Percentiles rank a stretch among this genome's conserved stretches.
Evolutionary conservation across 1,284 basidiomycete genomes (phyloP).

Genomic region (Nidula niveotomentosa): DNA sequence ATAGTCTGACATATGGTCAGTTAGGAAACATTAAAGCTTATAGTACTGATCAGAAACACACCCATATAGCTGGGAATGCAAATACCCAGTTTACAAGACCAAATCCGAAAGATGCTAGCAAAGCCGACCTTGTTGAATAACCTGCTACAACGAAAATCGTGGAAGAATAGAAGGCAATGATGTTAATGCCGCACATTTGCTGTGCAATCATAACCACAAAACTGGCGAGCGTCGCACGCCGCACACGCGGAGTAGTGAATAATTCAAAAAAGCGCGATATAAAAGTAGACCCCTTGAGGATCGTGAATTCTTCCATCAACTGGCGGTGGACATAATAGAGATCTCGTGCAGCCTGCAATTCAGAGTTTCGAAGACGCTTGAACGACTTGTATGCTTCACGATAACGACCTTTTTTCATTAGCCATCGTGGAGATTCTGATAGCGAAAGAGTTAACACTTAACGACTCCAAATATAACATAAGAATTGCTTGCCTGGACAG

Average conservation of each 20-base stretch:
- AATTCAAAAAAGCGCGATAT: constrained; percentile 51
- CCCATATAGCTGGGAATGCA: constrained; percentile 60
- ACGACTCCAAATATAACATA: neutral
- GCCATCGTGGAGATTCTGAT: constrained; percentile 61
- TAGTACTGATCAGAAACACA: constrained; percentile 10
- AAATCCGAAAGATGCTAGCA: constrained; percentile 70
- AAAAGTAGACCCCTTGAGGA: constrained; percentile 43
- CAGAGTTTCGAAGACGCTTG: constrained; percentile 52
- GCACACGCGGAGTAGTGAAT: constrained; percentile 62
- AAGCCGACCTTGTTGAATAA: constrained; percentile 40
- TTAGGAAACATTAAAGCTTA: too few relatives aligned
- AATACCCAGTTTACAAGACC: constrained; percentile 63
- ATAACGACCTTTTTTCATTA: constrained; percentile 61
- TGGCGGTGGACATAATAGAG: constrained; percentile 54
- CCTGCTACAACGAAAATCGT: constrained; percentile 62
- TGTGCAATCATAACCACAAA: constrained; percentile 66
- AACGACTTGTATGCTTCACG: constrained; percentile 53
- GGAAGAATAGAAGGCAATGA: constrained; percentile 66
- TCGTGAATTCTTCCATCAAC: constrained; percentile 46
- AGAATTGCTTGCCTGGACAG: constrained; percentile 34
- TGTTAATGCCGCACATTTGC: constrained; percentile 50
- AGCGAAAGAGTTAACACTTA: neutral
- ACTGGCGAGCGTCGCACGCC: constrained; percentile 65
- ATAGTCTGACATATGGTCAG: constrained; percentile 23
- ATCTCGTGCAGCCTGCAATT: constrained; percentile 59